Percentiles rank a stretch among this genome's conserved stretches.
Evolutionary conservation across 2,329 filamentous ascomycete species (phyloP).

Genomic region (Cordyceps sp.): DNA sequence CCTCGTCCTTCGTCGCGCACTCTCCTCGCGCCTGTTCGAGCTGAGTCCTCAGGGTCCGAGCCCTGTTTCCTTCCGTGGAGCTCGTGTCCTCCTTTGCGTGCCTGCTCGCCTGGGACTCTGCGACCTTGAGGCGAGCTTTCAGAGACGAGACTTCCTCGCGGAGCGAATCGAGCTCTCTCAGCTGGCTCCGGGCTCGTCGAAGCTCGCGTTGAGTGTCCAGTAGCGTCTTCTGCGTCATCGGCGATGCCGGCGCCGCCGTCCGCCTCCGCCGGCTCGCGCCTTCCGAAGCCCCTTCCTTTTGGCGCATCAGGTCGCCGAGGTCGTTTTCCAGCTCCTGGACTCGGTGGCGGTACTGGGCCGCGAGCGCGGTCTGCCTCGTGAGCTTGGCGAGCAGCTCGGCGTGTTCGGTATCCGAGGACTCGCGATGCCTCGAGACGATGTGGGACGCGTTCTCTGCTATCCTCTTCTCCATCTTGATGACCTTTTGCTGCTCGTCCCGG

Average conservation of each 20-base stretch:
- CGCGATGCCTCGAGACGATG: slow-evolving; percentile 20
- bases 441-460: slow-evolving; percentile 43
- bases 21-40: slow-evolving; percentile 27
- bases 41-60: slow-evolving; percentile 22
- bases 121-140: slow-evolving; percentile 30
- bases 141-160: slow-evolving; percentile 35
- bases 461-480: slow-evolving; percentile 44
- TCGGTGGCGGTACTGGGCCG: slow-evolving; percentile 39
- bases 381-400: slow-evolving; percentile 34
- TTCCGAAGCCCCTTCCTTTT: slow-evolving; percentile 16
- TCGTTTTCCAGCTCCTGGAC: slow-evolving; percentile 40
- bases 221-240: slow-evolving; percentile 32
- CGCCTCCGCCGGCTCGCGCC: slow-evolving; percentile 16
- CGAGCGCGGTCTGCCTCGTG: slow-evolving; percentile 38
- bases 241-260: slow-evolving; percentile 24
- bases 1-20: slow-evolving; percentile 28
- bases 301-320: slow-evolving; percentile 23
- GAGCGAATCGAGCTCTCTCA: slow-evolving; percentile 32
- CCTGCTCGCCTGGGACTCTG: slow-evolving; percentile 20
- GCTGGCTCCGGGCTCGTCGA: slow-evolving; percentile 34
- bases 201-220: slow-evolving; percentile 37
- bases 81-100: slow-evolving; percentile 11
- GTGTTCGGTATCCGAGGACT: slow-evolving; percentile 24
- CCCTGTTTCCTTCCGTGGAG: slow-evolving; percentile 9
- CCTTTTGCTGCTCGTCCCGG: slow-evolving; percentile 49